Base-by-base conservation (phyloP, 78 protist species). In the Acrasis kona region DNA sequence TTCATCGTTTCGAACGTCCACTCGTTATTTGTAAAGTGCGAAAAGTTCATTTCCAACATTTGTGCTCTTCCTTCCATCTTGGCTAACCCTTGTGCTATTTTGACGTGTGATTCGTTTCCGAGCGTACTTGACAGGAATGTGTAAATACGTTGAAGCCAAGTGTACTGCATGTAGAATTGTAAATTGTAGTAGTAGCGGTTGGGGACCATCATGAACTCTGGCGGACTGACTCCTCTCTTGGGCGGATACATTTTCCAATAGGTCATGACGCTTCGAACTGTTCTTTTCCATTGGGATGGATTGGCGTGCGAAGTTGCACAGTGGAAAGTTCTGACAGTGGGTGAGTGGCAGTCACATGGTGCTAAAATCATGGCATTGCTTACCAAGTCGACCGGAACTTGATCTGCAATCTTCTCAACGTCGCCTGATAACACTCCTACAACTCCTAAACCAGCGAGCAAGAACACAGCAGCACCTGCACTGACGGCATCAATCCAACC, bases 381-480 rank as follows among this genome's bases (percentile, higher is more conserved):
- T 2, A 86, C 90, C n/a, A 34, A n/a, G 66, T 89, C 94, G 40
- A 86, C 94, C 31, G 94, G 94, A 39, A 89, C 81, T 34, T 81
- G 41, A 50, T 83, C 88, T 27, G 86, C 90, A 42, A 65, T 12
- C 10, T 0, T 1, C 30, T 68, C 64, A 40, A 75, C 70, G 69
- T 80, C 70, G 39, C 85, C 90, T 39, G 70, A 70, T 78, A 76
- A 40, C 0, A 76, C 74, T 39, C 41, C 78, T 39, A 79, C 70
- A 12, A 90, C 2, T 30, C 94, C 94, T 65, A 83, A 79, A 67
- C 89, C 91, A 19, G 84, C 82, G 19, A 80, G 65, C 57, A 90
- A 65, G 81, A 77, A 84, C 19, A 87, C 70, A 12, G 84, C 91
- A 68, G 88, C 94, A 27, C 74, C 76, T 2, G 89, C 94, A 30